These are phyloP conservation scores for Xylaria sp. DNA, from an alignment of 2,329 filamentous ascomycete genomes.

Conservation along the genomic window DNA sequence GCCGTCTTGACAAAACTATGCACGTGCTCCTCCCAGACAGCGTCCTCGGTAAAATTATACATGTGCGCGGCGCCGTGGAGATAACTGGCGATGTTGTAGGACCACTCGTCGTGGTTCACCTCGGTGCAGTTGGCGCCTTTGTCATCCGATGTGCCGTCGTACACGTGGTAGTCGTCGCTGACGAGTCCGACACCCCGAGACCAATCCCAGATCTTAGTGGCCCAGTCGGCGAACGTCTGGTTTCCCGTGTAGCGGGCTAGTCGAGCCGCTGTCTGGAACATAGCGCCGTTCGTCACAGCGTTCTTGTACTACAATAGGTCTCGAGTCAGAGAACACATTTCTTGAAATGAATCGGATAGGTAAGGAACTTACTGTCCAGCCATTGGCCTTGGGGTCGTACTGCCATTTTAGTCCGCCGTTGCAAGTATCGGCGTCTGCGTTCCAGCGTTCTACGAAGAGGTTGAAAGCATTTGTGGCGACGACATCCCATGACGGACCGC, in stretches of 20 bases:
- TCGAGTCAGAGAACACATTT: background rate
- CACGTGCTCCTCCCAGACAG: conserved; percentile 52
- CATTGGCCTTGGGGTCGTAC: conserved; percentile 65
- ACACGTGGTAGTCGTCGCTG: conserved; percentile 61
- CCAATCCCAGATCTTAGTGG: conserved; percentile 73
- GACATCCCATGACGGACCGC: conserved; percentile 55
- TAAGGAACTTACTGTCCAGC: conserved; percentile 53
- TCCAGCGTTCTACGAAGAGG: conserved; percentile 55
- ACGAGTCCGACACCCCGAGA: conserved; percentile 55
- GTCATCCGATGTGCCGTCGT: conserved; percentile 59
- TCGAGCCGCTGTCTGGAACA: conserved; percentile 75
- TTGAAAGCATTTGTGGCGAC: conserved; percentile 66
- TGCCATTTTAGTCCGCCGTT: conserved; percentile 71
- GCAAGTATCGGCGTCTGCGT: conserved; percentile 55
- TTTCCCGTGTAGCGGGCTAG: conserved; percentile 82
- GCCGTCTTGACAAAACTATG: conserved; percentile 52
- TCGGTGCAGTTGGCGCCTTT: conserved; percentile 55
- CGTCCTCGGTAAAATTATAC: conserved; percentile 47
- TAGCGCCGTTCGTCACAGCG: conserved; percentile 71
- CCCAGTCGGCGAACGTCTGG: conserved; percentile 78
- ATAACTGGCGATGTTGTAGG: conserved; percentile 42
- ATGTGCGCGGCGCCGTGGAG: conserved; percentile 47
- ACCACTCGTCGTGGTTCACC: conserved; percentile 55
- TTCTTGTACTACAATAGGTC: conserved; percentile 59
- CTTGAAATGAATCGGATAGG: background rate